These are phyloP conservation scores for Thalia dealbata DNA, from an alignment of 176 grass and related monocot genomes.

Conservation along the genomic window DNA sequence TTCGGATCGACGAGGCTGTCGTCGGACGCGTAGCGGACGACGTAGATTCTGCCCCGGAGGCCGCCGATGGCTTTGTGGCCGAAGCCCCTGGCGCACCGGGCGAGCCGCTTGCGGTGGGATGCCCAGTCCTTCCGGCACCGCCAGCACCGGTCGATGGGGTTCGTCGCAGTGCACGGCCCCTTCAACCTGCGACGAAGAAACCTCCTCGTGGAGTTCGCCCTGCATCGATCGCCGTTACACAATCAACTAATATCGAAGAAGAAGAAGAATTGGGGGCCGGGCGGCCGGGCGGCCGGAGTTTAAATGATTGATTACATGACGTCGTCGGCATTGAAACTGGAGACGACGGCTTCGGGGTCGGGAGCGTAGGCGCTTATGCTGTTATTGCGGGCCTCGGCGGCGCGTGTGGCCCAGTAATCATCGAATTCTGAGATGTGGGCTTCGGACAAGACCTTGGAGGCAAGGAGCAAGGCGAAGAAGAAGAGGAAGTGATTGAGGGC, in stretches of 20 bases:
- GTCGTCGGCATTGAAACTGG: conserved; percentile 36
- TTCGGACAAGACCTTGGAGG: neutral
- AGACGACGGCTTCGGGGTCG: conserved; percentile 27
- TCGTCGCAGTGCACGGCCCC: conserved; percentile 46
- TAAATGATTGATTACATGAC: neutral
- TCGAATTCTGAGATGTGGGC: conserved; percentile 25
- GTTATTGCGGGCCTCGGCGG: conserved; percentile 17
- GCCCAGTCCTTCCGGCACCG: conserved; percentile 53
- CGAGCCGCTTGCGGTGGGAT: conserved; percentile 34
- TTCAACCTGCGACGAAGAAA: neutral
- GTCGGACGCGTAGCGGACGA: conserved; percentile 47
- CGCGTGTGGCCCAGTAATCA: conserved; percentile 46
- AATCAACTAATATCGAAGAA: too few species aligned
- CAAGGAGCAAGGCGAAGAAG: conserved; percentile 16
- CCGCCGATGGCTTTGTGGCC: conserved; percentile 28
- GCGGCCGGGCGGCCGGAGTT: too few species aligned
- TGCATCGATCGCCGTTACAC: too few species aligned
- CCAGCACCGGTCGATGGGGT: conserved; percentile 75
- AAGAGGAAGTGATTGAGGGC: neutral
- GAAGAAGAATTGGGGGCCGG: too few species aligned
- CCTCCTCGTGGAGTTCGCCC: conserved; percentile 8
- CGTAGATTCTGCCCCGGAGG: conserved; percentile 23
- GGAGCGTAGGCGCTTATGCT: conserved; percentile 20
- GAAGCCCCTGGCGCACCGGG: conserved; percentile 39
- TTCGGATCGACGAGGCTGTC: conserved; percentile 19